Conservation (phyloP, 495 filamentous ascomycete genomes). For the Penicillium manginii region DNA sequence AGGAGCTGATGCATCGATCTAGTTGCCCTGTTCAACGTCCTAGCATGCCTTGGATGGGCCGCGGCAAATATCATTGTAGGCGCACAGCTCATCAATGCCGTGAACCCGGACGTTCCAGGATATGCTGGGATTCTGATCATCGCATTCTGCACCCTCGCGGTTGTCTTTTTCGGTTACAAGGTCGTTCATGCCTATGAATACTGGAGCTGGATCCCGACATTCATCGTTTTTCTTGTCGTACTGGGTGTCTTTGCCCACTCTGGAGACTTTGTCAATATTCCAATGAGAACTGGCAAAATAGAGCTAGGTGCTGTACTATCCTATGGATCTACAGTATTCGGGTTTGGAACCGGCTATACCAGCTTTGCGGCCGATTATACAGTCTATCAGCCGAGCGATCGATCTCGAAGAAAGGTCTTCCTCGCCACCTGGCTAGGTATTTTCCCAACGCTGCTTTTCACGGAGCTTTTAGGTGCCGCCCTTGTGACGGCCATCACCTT, state of each 20-base stretch:
- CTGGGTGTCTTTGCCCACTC: conserved; percentile 54
- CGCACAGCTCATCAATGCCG: conserved; percentile 24
- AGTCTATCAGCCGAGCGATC: conserved; percentile 26
- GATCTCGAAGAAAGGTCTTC: conserved; percentile 22
- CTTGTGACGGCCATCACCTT: conserved; percentile 49
- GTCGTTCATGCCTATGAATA: conserved; percentile 57
- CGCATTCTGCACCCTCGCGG: conserved; percentile 48
- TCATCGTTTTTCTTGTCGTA: conserved; percentile 52
- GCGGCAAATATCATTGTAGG: conserved; percentile 26
- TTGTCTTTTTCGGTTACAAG: conserved; percentile 55
- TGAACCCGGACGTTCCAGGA: conserved; percentile 41
- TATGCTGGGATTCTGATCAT: conserved; percentile 56
- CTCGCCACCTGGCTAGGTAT: conserved; percentile 25
- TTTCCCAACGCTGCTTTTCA: conserved; percentile 53
- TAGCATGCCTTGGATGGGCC: conserved; percentile 26
- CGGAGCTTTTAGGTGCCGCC: conserved; percentile 55
- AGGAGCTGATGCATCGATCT: conserved; percentile 43
- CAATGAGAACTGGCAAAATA: conserved; percentile 36
- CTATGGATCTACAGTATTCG: conserved; percentile 26
- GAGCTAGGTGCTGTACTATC: conserved; percentile 38
- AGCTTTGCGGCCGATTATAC: conserved; percentile 27
- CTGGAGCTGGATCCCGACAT: conserved; percentile 54
- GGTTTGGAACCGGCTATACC: conserved; percentile 27
- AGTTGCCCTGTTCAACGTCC: conserved; percentile 52
- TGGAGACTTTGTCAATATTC: conserved; percentile 47